phyloP scores from a whole-genome alignment of 192 early-diverging fungal species.

The Rhizoclosmatium sp. region DNA sequence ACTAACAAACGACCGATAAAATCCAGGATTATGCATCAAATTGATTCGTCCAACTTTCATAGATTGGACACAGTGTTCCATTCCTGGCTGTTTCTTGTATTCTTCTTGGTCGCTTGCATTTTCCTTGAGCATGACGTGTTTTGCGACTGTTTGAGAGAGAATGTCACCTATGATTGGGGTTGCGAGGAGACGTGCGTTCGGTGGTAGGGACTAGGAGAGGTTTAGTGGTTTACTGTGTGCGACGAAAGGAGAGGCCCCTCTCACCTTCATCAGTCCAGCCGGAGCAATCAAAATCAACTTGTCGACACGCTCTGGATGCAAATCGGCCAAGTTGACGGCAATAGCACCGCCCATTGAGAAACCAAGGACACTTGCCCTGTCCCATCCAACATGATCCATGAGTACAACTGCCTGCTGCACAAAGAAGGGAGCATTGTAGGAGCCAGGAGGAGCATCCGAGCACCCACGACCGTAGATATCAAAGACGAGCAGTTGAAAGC shows the following conservation, averaged over 20 bases:
- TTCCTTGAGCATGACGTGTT: too few species aligned
- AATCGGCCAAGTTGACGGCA: conserved; percentile 15
- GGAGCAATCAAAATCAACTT: conserved; percentile 21
- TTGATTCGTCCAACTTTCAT: background rate
- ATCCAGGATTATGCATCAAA: conserved; percentile 15
- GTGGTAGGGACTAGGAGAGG: too few species aligned
- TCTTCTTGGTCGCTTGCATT: too few species aligned
- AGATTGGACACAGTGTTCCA: too few species aligned
- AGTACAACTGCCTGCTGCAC: background rate
- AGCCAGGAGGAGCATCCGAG: background rate
- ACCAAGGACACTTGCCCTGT: background rate
- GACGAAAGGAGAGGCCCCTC: too few species aligned
- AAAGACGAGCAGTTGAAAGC: conserved; percentile 11
- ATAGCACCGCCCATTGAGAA: conserved; percentile 21
- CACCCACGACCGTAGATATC: conserved; percentile 21
- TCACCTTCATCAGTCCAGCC: conserved; percentile 3
- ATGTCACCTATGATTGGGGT: too few species aligned
- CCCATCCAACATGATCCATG: conserved; percentile 26
- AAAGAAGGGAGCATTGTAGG: background rate
- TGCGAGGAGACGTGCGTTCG: too few species aligned
- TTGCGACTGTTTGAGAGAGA: too few species aligned
- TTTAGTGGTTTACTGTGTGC: too few species aligned
- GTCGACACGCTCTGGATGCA: conserved; percentile 1
- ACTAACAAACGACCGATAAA: conserved; percentile 12
- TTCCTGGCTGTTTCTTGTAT: too few species aligned